These are phyloP conservation scores for Tylopilus orsonianus DNA, from an alignment of 1,284 basidiomycete genomes.

Conservation along the genomic window DNA sequence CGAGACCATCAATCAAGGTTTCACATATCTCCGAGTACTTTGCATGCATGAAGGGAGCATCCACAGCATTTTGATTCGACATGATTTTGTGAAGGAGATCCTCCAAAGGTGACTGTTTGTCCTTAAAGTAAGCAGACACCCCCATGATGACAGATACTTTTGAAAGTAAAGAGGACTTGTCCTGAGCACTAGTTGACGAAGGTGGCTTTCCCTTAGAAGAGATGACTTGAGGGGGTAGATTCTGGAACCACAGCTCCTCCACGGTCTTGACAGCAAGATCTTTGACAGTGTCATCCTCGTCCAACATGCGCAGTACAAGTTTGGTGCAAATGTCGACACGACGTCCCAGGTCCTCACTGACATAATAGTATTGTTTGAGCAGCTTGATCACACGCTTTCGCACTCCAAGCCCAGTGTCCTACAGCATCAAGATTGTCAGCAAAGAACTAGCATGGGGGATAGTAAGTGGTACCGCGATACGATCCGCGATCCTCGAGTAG, in stretches of 20 bases:
- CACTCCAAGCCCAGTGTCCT: constrained; percentile 93
- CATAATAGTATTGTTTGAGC: constrained; percentile 77
- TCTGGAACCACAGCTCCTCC: constrained; percentile 86
- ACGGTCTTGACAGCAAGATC: constrained; percentile 87
- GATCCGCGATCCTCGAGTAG: constrained; percentile 81
- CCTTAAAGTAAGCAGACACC: constrained; percentile 78
- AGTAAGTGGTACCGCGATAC: constrained; percentile 69
- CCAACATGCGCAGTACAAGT: constrained; percentile 82
- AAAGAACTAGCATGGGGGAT: neutral
- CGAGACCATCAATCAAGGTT: constrained; percentile 80
- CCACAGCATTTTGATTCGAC: constrained; percentile 36
- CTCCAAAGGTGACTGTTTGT: constrained; percentile 82
- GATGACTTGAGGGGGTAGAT: constrained; percentile 28
- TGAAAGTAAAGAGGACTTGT: constrained; percentile 52
- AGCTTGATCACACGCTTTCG: constrained; percentile 95
- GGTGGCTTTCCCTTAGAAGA: constrained; percentile 38
- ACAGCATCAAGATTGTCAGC: constrained; percentile 6
- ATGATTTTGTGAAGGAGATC: constrained; percentile 82
- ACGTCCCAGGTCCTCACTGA: constrained; percentile 57
- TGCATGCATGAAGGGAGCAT: constrained; percentile 50
- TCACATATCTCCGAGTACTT: constrained; percentile 80
- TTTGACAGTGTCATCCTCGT: constrained; percentile 92
- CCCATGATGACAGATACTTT: constrained; percentile 83
- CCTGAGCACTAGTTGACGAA: constrained; percentile 34
- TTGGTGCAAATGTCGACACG: constrained; percentile 81